Conservation (phyloP, 257 asterid genomes). For the Solanum corneliomulleri region DNA sequence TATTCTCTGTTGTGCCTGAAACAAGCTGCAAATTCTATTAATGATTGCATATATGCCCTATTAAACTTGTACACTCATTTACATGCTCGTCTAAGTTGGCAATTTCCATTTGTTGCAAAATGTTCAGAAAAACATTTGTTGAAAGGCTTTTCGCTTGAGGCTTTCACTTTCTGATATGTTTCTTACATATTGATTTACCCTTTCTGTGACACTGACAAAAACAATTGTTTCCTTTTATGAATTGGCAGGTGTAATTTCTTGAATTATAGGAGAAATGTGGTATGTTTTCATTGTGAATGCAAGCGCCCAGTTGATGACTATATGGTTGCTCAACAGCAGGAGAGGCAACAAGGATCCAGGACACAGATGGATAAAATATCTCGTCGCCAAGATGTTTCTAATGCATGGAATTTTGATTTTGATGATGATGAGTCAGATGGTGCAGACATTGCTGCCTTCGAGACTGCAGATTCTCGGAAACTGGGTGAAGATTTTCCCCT, state of each 20-base stretch:
- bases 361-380: conserved; percentile 30
- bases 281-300: conserved; percentile 90
- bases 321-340: conserved; percentile 37
- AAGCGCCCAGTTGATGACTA: conserved; percentile 84
- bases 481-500: conserved; percentile 32
- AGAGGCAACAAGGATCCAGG: conserved; percentile 35
- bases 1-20: background rate
- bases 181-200: background rate
- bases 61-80: background rate
- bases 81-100: background rate
- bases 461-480: conserved; percentile 75
- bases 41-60: background rate
- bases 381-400: conserved; percentile 46
- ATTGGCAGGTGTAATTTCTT: conserved; percentile 81
- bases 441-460: conserved; percentile 91
- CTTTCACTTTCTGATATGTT: background rate
- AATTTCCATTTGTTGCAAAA: background rate
- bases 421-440: conserved; percentile 98
- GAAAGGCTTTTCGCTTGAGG: background rate
- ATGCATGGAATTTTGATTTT: conserved; percentile 94
- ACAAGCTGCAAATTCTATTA: background rate
- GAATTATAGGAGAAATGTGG: conserved; percentile 88
- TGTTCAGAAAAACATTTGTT: background rate
- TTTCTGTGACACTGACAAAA: background rate
- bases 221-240: background rate